phyloP scores from a whole-genome alignment of 1,284 basidiomycete genomes.

The Cystobasidium sp. region DNA sequence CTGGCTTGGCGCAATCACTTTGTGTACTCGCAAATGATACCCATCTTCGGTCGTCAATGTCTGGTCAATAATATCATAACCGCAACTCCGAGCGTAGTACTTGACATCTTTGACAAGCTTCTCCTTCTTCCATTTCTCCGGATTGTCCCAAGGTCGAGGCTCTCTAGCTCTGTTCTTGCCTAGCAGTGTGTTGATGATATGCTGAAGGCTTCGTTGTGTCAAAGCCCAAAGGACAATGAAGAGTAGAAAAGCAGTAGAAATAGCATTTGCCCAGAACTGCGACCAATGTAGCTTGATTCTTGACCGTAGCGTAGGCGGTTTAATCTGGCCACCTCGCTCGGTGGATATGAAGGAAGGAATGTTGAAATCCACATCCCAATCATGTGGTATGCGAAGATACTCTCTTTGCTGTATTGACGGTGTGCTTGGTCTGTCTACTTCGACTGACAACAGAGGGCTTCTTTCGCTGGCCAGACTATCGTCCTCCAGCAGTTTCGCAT shows the following conservation, averaged over 20 bases:
- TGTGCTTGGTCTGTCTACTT: conserved; percentile 41
- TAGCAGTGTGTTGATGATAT: conserved; percentile 46
- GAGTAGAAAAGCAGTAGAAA: conserved; percentile 63
- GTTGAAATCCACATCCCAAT: conserved; percentile 32
- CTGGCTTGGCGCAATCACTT: conserved; percentile 62
- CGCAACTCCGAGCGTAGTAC: conserved; percentile 64
- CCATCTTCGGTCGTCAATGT: conserved; percentile 66
- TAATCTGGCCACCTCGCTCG: conserved; percentile 51
- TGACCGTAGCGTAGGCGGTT: conserved; percentile 50
- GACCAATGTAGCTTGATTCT: conserved; percentile 57
- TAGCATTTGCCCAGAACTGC: conserved; percentile 60
- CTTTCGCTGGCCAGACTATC: conserved; percentile 15
- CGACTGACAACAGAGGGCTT: conserved; percentile 33
- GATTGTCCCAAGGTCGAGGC: conserved; percentile 63
- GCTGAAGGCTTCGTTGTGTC: conserved; percentile 31
- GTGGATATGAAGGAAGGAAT: conserved; percentile 52
- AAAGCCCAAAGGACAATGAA: conserved; percentile 59
- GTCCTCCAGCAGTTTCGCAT: background rate
- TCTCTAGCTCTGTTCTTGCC: conserved; percentile 47
- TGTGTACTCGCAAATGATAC: conserved; percentile 63
- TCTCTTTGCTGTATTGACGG: conserved; percentile 30
- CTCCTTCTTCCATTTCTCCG: conserved; percentile 61
- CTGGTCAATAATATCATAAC: conserved; percentile 66
- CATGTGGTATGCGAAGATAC: conserved; percentile 36
- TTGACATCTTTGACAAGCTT: conserved; percentile 63